Base-by-base conservation (phyloP, 2,329 filamentous ascomycete species). In the Zarea fungicola region DNA sequence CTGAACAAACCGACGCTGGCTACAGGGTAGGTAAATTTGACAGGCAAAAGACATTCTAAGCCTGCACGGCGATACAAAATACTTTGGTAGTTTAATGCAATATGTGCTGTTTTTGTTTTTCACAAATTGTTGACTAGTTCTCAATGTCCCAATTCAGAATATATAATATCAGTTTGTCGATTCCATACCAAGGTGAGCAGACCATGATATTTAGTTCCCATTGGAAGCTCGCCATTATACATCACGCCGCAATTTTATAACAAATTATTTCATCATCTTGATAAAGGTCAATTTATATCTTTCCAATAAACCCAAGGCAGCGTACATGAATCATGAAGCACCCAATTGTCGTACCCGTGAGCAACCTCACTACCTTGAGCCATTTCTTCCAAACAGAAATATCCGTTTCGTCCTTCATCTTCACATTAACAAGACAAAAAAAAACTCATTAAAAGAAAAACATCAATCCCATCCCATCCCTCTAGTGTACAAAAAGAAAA, bases 211-310 rank as follows among this genome's bases (percentile, higher is more conserved):
- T n/a, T n/a, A n/a, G n/a, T n/a, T n/a, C n/a, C n/a, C n/a, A n/a
- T n/a, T n/a, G n/a, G n/a, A n/a, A n/a, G n/a, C n/a, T n/a, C 13
- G 14, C 3, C 11, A 7, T 25, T 39, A 25, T 31, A 36, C 4
- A 31, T 25, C 13, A 32, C 26, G n/a, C n/a, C n/a, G n/a, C n/a
- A n/a, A n/a, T n/a, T n/a, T 14, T 6, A 26, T 31, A 8, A 14
- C n/a, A 18, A 6, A 41, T 37, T 11, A 23, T 18, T 11, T 21
- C 8, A 9, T 11, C 19, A 13, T 42, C 23, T 51, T 45, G 49
- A 55, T 48, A 23, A 52, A 55, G 50, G 53, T 56, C 52, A 48
- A 56, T 56, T 57, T 43, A 55, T 54, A 57, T 54, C n/a, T 55
- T 47, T 28, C 45, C 52, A 51, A 52, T 40, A 42, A 44, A 51